These are phyloP conservation scores for Neurospora africana DNA, from an alignment of 495 filamentous ascomycete genomes.

Conservation along the genomic window DNA sequence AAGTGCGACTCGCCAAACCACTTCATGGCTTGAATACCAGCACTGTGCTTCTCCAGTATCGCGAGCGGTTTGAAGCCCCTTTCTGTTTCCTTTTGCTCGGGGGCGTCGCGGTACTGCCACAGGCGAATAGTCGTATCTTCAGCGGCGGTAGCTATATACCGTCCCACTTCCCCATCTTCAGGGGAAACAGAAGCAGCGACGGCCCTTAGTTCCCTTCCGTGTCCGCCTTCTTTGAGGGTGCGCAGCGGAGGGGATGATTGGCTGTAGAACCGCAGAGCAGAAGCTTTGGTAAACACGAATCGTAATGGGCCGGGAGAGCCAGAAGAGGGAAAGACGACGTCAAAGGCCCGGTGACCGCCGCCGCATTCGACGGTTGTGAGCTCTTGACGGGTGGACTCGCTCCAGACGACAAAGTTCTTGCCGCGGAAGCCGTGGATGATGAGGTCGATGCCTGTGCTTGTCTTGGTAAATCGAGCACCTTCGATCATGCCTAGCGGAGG, in stretches of 20 bases:
- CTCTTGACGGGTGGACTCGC: conserved; percentile 55
- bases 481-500: conserved; percentile 61
- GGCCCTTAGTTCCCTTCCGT: conserved; percentile 83
- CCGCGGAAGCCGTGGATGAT: conserved; percentile 72
- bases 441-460: conserved; percentile 34
- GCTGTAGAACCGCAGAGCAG: conserved; percentile 39
- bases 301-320: conserved; percentile 22
- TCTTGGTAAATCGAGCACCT: conserved; percentile 44
- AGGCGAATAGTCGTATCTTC: conserved; percentile 84
- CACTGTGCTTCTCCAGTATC: conserved; percentile 62
- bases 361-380: conserved; percentile 66
- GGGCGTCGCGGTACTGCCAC: conserved; percentile 29
- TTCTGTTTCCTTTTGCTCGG: not conserved
- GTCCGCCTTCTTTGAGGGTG: conserved; percentile 55
- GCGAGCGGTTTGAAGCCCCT: conserved; percentile 39
- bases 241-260: conserved; percentile 38
- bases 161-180: conserved; percentile 1
- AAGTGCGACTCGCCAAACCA: conserved; percentile 64
- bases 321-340: conserved; percentile 36
- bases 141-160: conserved; percentile 66
- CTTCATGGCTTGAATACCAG: conserved; percentile 71
- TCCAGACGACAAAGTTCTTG: conserved; percentile 68
- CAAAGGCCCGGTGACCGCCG: conserved; percentile 67
- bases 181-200: conserved; percentile 48
- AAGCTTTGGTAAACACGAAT: conserved; percentile 48